Percentiles rank a stretch among this genome's conserved stretches.
Conservation (phyloP, 73 alveolate species). For the Tetrahymena thermophila region DNA sequence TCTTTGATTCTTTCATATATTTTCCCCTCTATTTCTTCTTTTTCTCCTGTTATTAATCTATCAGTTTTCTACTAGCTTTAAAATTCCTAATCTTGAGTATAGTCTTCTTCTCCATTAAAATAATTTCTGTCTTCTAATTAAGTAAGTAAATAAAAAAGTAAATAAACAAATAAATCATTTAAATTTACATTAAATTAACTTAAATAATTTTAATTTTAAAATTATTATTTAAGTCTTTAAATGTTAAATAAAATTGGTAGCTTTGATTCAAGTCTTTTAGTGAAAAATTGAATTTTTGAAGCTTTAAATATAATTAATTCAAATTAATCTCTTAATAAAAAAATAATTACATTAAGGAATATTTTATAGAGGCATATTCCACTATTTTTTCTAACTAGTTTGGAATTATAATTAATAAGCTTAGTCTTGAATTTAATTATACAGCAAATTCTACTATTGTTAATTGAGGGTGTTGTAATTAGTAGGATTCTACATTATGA, state of each 20-base stretch:
- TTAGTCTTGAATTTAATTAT: not conserved
- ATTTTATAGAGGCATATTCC: not conserved
- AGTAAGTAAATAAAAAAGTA: no score
- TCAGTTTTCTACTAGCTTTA: not conserved
- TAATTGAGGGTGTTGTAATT: not conserved
- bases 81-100: not conserved
- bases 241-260: no score
- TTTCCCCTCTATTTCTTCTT: not conserved
- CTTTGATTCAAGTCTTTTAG: no score
- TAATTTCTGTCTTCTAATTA: not conserved
- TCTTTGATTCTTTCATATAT: not conserved
- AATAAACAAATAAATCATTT: no score
- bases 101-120: not conserved
- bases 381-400: not conserved
- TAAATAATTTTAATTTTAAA: no score
- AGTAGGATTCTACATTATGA: not conserved
- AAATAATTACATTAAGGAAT: not conserved
- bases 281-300: no score
- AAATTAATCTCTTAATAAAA: no score
- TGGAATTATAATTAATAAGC: not conserved
- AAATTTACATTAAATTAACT: no score
- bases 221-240: no score
- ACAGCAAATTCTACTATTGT: not conserved
- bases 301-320: no score
- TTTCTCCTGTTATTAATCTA: not conserved